Conservation (phyloP, 2,329 filamentous ascomycete species). For the Colletotrichum phormii region DNA sequence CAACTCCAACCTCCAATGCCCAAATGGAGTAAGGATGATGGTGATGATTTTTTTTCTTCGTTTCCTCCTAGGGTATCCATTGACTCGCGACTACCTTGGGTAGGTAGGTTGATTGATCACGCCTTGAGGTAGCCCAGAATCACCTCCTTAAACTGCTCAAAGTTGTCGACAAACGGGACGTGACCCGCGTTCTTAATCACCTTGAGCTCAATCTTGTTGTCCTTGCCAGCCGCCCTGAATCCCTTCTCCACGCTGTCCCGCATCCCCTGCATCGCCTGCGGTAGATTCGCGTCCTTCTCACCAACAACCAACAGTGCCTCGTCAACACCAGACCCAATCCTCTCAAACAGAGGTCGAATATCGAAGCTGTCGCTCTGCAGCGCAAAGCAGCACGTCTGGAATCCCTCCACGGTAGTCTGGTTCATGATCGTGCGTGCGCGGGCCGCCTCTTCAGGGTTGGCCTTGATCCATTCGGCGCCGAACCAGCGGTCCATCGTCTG, state of each 20-base stretch:
- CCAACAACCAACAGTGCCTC: constrained; percentile 53
- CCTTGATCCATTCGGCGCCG: constrained; percentile 49
- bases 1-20: constrained; percentile 7
- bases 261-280: constrained; percentile 52
- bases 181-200: constrained; percentile 52
- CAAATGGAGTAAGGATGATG: not conserved
- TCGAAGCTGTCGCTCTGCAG: constrained; percentile 52
- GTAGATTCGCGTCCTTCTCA: constrained; percentile 55
- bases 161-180: constrained; percentile 51
- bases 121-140: constrained; percentile 42
- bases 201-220: constrained; percentile 44
- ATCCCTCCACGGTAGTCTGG: constrained; percentile 52
- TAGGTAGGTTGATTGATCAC: constrained; percentile 10
- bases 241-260: constrained; percentile 48
- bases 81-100: not conserved
- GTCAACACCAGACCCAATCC: constrained; percentile 48
- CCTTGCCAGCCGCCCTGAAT: constrained; percentile 42
- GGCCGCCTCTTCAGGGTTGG: constrained; percentile 48
- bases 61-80: not conserved
- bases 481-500: constrained; percentile 56
- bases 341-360: constrained; percentile 47
- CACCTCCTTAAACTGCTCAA: constrained; percentile 45
- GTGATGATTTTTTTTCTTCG: not conserved
- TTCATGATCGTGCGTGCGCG: constrained; percentile 51
- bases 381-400: constrained; percentile 54